Conservation (phyloP, 202 grass and related monocot species). For the Musa balbisiana region DNA sequence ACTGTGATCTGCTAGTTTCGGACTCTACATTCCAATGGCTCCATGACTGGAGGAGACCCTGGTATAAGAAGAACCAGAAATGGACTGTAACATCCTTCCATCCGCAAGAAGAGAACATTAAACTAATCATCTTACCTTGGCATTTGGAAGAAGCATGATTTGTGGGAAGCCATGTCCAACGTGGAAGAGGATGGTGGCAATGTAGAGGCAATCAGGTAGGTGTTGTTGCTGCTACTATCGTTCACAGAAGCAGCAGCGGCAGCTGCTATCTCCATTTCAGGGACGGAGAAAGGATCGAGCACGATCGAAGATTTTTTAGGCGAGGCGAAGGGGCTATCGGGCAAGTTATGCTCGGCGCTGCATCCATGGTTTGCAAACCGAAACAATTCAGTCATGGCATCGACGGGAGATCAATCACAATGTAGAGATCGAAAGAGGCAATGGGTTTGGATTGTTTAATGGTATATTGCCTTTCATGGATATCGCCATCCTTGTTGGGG, state of each 20-base stretch:
- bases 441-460: neutral
- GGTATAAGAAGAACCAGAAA: no score
- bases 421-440: no score
- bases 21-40: constrained; percentile 48
- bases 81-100: no score
- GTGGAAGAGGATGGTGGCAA: no score
- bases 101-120: no score
- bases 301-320: constrained; percentile 44
- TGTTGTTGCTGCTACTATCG: neutral
- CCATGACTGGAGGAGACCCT: constrained; percentile 44
- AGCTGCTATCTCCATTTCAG: neutral
- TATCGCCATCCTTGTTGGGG: constrained; percentile 53
- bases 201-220: constrained; percentile 5
- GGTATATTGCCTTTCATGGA: constrained; percentile 51
- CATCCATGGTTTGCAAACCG: constrained; percentile 10
- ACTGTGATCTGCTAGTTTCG: neutral
- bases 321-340: constrained; percentile 67
- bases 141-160: constrained; percentile 73
- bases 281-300: neutral
- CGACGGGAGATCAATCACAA: no score
- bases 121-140: constrained; percentile 35
- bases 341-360: constrained; percentile 63
- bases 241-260: neutral
- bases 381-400: constrained; percentile 15
- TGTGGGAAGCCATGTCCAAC: constrained; percentile 27